Conservation (phyloP, 257 asterid species). For the Plectranthus barbatus region DNA sequence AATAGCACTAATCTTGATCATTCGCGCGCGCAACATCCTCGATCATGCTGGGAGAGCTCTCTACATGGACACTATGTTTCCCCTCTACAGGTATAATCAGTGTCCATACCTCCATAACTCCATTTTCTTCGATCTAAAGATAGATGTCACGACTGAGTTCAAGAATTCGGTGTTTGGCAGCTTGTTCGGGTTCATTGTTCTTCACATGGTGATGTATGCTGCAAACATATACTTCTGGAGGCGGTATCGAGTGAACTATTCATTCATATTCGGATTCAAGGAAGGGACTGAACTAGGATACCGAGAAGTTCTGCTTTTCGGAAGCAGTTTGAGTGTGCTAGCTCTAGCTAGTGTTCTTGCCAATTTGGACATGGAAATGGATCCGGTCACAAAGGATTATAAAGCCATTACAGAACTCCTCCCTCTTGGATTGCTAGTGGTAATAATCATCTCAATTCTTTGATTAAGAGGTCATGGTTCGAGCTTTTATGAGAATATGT, state of each 20-base stretch:
- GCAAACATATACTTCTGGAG: conserved; percentile 35
- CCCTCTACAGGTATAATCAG: conserved; percentile 63
- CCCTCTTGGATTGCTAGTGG: conserved; percentile 45
- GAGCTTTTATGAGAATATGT: not conserved
- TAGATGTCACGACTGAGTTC: too few species aligned
- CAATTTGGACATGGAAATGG: conserved; percentile 54
- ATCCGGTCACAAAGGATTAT: conserved; percentile 34
- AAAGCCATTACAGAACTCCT: conserved; percentile 39
- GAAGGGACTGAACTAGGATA: conserved; percentile 46
- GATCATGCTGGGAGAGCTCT: conserved; percentile 29
- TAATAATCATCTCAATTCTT: not conserved
- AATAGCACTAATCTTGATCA: conserved; percentile 30
- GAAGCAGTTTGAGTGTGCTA: conserved; percentile 29
- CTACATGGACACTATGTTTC: conserved; percentile 57
- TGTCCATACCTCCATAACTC: not conserved
- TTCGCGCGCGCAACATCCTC: conserved; percentile 29
- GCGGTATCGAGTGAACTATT: conserved; percentile 39
- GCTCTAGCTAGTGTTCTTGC: conserved; percentile 43
- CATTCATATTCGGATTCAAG: conserved; percentile 45
- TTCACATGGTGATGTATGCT: conserved; percentile 43
- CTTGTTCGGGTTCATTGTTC: conserved; percentile 49
- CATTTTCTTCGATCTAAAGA: not conserved
- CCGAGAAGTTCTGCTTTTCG: conserved; percentile 31
- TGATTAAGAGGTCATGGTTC: too few species aligned
- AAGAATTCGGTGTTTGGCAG: conserved; percentile 33